Evolutionary conservation across 225 moss, liverwort and hornwort species (phyloP), one percentile per base, ranked within the genome.

Genomic region (Lunularia cruciata): DNA sequence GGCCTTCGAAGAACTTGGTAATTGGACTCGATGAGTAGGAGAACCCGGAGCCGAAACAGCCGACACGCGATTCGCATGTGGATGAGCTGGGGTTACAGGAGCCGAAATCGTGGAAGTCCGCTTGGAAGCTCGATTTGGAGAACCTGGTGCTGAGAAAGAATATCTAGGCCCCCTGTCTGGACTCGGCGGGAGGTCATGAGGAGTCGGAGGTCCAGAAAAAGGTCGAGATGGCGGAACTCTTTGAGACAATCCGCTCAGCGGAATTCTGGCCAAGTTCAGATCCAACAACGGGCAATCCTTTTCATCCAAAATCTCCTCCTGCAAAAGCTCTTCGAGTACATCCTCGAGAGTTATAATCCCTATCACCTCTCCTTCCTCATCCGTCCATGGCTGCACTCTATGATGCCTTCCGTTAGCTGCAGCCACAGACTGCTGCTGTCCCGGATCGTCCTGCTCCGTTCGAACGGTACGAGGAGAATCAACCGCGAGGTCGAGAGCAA

Each of bases 311-410:
- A 35, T 65, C 12, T 65, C 51, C 35, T 76, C 89, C 73, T 91
- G 89, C 65, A 94, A 75, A 30, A 94, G 87, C 73, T 94, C 91
- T 69, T 91, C 86, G 28, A 94, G 83, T 1, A 94, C 86, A 34
- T 94, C 89, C 76, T 94, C 91, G 72, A 91, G 83, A n/a, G 94
- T 94, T 19, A 91, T 91, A 68, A 94, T 91, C 12, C 94, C 94
- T 19, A 94, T 80, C 45, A 88, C 85, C 20, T 81, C 78, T 47
- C 82, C 86, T 37, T 81, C 85, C 37, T 94, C 75, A 34, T 72
- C 71, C 34, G 23, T 46, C 69, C 54, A 69, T 7, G 40, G 58
- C 33, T 51, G 47, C 23, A 42, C 32, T 7, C 30, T 7, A 0
- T 14, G 51, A 15, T 36, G 35, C 40, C 40, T 40, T 51, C 15